phyloP scores from a whole-genome alignment of 805 yeast genomes.

The Sugiyamaella lignohabitans region DNA sequence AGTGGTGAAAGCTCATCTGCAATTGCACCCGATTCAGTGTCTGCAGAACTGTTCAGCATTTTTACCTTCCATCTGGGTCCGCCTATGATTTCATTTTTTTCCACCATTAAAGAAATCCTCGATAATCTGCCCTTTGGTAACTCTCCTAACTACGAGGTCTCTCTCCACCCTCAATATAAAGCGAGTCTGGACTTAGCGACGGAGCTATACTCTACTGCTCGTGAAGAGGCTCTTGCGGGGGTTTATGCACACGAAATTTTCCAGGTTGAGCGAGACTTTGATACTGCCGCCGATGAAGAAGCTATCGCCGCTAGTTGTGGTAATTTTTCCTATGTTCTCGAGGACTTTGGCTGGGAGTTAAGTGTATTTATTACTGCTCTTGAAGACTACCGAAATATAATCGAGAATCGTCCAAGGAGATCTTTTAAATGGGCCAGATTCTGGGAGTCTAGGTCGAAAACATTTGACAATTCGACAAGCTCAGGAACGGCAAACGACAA shows the following conservation, averaged over 20 bases:
- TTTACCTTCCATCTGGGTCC: conserved; percentile 69
- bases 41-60: conserved; percentile 49
- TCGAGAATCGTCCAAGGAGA: conserved; percentile 15
- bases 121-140: conserved; percentile 52
- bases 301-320: conserved; percentile 83
- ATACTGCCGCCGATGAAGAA: conserved; percentile 51
- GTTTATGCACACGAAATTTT: conserved; percentile 54
- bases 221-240: conserved; percentile 49
- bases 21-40: neutral
- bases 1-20: too few species aligned
- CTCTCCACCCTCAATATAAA: conserved; percentile 38
- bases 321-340: conserved; percentile 60
- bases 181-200: conserved; percentile 42
- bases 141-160: conserved; percentile 32
- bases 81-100: conserved; percentile 57
- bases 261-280: conserved; percentile 33
- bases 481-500: neutral
- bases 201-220: conserved; percentile 50
- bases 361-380: conserved; percentile 41
- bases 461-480: neutral
- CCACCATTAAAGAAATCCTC: conserved; percentile 56
- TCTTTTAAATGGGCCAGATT: conserved; percentile 48
- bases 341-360: conserved; percentile 57
- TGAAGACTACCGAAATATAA: conserved; percentile 34
- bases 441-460: conserved; percentile 34